Conservation (phyloP, 2,329 filamentous ascomycete genomes). For the Aspergillus sclerotialis region DNA sequence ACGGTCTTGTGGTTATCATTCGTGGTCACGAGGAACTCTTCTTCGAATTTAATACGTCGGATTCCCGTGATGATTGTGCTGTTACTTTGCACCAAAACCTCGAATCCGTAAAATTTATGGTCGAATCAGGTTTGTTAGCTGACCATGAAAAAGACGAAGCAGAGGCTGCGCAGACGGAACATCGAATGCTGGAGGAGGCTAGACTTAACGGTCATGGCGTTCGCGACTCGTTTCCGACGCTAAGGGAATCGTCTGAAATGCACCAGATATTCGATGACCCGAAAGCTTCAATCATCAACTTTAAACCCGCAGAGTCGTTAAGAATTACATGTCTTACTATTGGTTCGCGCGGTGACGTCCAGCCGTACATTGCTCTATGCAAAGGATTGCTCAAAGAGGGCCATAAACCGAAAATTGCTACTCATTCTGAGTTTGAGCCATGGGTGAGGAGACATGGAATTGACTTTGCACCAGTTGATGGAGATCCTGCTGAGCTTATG, state of each 20-base stretch:
- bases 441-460: conserved; percentile 95
- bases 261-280: conserved; percentile 87
- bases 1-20: conserved; percentile 86
- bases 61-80: conserved; percentile 80
- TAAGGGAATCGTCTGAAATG: conserved; percentile 35
- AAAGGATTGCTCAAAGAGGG: conserved; percentile 84
- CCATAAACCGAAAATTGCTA: conserved; percentile 80
- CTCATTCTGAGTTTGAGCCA: conserved; percentile 78
- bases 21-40: conserved; percentile 92
- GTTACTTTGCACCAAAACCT: conserved; percentile 72
- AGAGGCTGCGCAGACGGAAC: conserved; percentile 70
- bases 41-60: conserved; percentile 78
- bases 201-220: conserved; percentile 43
- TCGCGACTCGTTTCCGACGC: conserved; percentile 15
- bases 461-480: conserved; percentile 79
- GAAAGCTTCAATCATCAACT: conserved; percentile 78
- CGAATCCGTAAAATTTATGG: conserved; percentile 63
- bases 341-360: conserved; percentile 89
- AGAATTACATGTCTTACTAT: conserved; percentile 91
- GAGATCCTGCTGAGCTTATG: conserved; percentile 92
- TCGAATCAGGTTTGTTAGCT: conserved; percentile 61
- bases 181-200: conserved; percentile 71
- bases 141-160: conserved; percentile 64
- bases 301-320: conserved; percentile 75
- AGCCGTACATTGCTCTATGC: conserved; percentile 94